Base-by-base conservation (phyloP, 1,284 basidiomycete species). In the Apiotrichum porosum region DNA sequence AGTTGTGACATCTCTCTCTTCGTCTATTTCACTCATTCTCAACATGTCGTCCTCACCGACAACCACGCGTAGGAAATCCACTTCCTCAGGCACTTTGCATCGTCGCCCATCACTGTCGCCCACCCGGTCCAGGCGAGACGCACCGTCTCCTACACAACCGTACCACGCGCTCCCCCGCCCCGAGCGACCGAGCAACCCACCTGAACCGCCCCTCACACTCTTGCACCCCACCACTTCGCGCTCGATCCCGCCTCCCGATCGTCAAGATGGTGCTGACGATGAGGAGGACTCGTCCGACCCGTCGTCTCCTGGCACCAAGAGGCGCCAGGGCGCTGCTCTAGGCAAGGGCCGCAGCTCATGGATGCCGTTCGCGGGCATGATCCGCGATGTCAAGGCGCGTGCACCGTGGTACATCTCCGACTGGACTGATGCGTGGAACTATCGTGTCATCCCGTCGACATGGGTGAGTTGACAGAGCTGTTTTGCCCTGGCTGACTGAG, bases 381-480 rank as follows among this genome's bases (percentile, higher is more conserved):
- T 78, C 31, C 77, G 79, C 37, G 92, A 97, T 69, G 76, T 95
- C n/a, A 76, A 76, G 40, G 78, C 85, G 10, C 79, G 92, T 36
- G 73, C 79, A 5, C 91, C 91, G 0, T 93, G 81, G 76, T 95
- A 94, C 70, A 48, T 77, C 34, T 85, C 81, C 44, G 89, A 93
- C 74, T 94, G 88, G 90, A 81, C 75, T 13, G 86, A 91, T 67
- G 88, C 86, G 6, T 89, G 84, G 83, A 91, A 90, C 66, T 91
- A 91, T 68, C 77, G 88, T 22, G 72, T 77, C 17, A 58, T 71
- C 3, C 74, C 73, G 14, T 58, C 69, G 13, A 76, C 75, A 32
- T 57, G 61, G 55, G 69, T 71, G 61, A 50, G 86, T 88, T 8
- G 17, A 6, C 12, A 4, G 15, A 4, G 21, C 17, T 5, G 12